Percentiles rank a stretch among this genome's conserved stretches.
These are phyloP conservation scores for Nitzschia palea DNA, from an alignment of 108 stramenopile genomes.

Conservation along the genomic window DNA sequence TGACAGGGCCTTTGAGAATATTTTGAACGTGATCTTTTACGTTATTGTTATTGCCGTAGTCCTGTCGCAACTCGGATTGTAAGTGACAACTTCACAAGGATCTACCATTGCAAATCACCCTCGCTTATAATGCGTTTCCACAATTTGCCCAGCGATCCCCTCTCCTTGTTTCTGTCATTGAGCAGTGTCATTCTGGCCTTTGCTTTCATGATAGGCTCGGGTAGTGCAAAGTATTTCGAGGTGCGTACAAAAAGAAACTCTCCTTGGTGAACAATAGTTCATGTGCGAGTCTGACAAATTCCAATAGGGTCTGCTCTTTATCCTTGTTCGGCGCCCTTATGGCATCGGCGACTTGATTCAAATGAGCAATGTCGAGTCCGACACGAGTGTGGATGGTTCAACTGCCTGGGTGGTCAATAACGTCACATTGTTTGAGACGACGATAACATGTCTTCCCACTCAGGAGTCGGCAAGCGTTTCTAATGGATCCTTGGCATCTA, in stretches of 20 bases:
- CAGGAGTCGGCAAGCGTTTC: constrained; percentile 70
- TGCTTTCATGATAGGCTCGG: constrained; percentile 70
- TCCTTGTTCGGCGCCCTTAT: constrained; percentile 63
- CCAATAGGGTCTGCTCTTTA: constrained; percentile 69
- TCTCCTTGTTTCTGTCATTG: constrained; percentile 44
- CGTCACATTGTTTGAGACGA: constrained; percentile 64
- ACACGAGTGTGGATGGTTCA: constrained; percentile 9
- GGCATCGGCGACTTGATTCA: constrained; percentile 81
- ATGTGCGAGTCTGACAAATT: too few relatives aligned
- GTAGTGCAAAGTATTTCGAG: constrained; percentile 67
- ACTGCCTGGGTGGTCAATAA: constrained; percentile 63
- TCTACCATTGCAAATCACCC: background rate
- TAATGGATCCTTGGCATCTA: constrained; percentile 58
- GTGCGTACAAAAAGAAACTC: too few relatives aligned
- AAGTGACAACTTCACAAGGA: too few relatives aligned
- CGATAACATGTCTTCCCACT: constrained; percentile 54
- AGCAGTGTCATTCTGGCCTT: constrained; percentile 46
- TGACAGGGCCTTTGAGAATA: constrained; percentile 61
- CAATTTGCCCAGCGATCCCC: constrained; percentile 25
- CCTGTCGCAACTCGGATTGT: constrained; percentile 43
- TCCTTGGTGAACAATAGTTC: too few relatives aligned
- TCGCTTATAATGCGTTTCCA: background rate
- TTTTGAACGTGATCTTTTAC: constrained; percentile 66
- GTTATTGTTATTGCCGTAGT: constrained; percentile 44
- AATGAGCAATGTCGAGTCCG: constrained; percentile 25